Evolutionary conservation across 345 rosid genomes (phyloP).

Genomic region (Gossypium sturtianum): DNA sequence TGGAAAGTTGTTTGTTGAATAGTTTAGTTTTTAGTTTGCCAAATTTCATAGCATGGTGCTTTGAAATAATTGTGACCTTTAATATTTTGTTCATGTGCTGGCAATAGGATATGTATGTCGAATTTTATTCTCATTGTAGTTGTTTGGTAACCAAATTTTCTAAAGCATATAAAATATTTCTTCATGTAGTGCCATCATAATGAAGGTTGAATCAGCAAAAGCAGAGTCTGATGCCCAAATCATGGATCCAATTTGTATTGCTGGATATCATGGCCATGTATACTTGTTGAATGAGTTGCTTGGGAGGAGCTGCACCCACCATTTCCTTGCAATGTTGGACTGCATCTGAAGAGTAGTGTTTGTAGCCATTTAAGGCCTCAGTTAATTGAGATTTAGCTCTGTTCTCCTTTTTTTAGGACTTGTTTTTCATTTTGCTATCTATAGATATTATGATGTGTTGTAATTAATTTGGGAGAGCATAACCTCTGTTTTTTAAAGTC

Average conservation of each 20-base stretch:
- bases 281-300: background rate
- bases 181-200: conserved; percentile 8
- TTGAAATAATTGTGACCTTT: too few relatives aligned
- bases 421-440: too few relatives aligned
- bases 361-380: background rate
- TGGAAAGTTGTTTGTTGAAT: too few relatives aligned
- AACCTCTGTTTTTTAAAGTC: too few relatives aligned
- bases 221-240: background rate
- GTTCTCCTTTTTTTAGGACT: background rate
- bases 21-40: too few relatives aligned
- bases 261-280: background rate
- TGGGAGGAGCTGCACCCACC: background rate
- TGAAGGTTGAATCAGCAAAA: background rate
- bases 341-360: background rate
- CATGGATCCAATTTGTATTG: background rate
- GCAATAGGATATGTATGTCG: background rate
- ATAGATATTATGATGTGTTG: too few relatives aligned
- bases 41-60: too few relatives aligned
- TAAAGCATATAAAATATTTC: background rate
- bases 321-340: background rate
- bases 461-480: too few relatives aligned
- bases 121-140: background rate
- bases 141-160: background rate
- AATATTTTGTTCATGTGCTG: background rate
- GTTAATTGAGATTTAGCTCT: background rate